phyloP scores from a whole-genome alignment of 305 asterid species.

The Fraxinus xanthoxyloides region DNA sequence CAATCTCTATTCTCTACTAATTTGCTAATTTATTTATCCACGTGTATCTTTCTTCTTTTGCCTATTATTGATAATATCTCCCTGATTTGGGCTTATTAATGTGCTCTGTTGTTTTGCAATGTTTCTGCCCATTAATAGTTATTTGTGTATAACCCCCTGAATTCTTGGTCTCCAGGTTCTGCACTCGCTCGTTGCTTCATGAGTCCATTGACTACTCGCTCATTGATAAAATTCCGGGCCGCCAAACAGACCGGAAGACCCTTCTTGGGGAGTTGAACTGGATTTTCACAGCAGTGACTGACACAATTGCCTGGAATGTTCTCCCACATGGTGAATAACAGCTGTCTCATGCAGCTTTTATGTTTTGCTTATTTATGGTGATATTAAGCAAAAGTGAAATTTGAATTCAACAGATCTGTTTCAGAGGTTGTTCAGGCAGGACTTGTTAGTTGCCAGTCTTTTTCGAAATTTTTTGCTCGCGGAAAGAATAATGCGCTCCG shows the following conservation, averaged over 20 bases:
- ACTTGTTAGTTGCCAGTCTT: conserved; percentile 55
- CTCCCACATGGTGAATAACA: conserved; percentile 85
- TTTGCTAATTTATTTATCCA: background rate
- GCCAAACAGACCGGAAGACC: conserved; percentile 98
- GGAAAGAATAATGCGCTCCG: conserved; percentile 99
- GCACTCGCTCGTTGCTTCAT: conserved; percentile 85
- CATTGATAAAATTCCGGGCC: conserved; percentile 96
- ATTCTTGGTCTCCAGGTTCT: conserved; percentile 61
- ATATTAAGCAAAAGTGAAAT: conserved; percentile 22
- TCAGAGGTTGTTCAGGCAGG: conserved; percentile 84
- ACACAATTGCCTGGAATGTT: conserved; percentile 99
- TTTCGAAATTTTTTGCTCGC: conserved; percentile 57
- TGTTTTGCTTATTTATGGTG: conserved; percentile 23
- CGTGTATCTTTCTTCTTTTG: background rate
- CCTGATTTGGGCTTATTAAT: background rate
- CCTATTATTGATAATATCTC: background rate
- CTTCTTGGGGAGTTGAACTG: conserved; percentile 99
- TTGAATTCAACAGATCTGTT: conserved; percentile 68
- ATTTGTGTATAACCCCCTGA: background rate
- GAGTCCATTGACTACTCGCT: conserved; percentile 85
- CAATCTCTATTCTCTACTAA: background rate
- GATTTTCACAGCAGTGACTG: conserved; percentile 99
- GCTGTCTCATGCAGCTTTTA: background rate
- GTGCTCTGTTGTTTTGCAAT: background rate
- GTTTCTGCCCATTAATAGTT: background rate